Evolutionary conservation across 1,284 basidiomycete genomes (phyloP).

Genomic region (Bondarzewia mesenterica): DNA sequence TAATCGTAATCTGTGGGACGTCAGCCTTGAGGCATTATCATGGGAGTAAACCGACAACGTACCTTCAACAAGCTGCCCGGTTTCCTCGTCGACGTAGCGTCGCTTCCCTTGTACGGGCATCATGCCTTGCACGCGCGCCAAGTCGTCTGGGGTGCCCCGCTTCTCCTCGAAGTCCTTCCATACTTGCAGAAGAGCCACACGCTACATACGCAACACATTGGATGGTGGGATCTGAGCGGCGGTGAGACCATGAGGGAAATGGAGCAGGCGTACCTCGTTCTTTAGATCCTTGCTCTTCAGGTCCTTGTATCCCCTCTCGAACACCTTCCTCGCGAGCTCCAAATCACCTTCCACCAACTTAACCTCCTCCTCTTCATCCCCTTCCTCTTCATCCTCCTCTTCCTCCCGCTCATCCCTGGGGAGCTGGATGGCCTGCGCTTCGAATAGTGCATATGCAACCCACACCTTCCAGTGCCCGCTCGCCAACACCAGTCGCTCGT

Average conservation of each 20-base stretch:
- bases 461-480: constrained; percentile 95
- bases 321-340: constrained; percentile 65
- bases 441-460: constrained; percentile 76
- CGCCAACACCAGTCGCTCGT: constrained; percentile 80
- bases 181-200: constrained; percentile 82
- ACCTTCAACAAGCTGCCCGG: constrained; percentile 84
- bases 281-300: constrained; percentile 77
- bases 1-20: constrained; percentile 78
- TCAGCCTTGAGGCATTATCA: not conserved
- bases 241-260: not conserved
- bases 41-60: constrained; percentile 17
- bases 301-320: constrained; percentile 82
- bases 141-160: constrained; percentile 61
- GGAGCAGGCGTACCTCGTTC: constrained; percentile 62
- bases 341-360: constrained; percentile 67
- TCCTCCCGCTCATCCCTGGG: constrained; percentile 64
- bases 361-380: constrained; percentile 42
- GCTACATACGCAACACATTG: constrained; percentile 34
- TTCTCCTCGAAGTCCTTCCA: constrained; percentile 90
- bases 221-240: not conserved
- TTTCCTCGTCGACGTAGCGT: constrained; percentile 77
- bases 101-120: constrained; percentile 89
- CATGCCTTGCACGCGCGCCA: constrained; percentile 77
- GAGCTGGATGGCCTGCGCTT: constrained; percentile 60
- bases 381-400: constrained; percentile 68